These are phyloP conservation scores for Globisporangium nodosum DNA, from an alignment of 352 stramenopile species.

Conservation along the genomic window DNA sequence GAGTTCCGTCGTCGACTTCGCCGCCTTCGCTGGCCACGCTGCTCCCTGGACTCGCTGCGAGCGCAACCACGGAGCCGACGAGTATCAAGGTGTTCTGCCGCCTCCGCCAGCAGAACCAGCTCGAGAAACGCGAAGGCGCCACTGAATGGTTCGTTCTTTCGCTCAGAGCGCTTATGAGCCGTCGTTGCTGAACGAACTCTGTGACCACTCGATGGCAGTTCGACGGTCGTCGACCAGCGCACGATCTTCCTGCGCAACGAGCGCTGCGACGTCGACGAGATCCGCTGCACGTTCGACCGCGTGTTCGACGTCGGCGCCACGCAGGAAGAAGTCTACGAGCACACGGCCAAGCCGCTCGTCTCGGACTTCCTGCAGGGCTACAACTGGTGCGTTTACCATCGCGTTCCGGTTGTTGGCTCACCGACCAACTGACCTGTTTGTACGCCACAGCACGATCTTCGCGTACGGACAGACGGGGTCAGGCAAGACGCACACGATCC, in stretches of 20 bases:
- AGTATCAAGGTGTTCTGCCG: slow-evolving; percentile 79
- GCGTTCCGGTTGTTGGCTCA: neutral
- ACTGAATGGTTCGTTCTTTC: slow-evolving; percentile 36
- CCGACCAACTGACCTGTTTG: too few relatives aligned
- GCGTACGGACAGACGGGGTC: slow-evolving; percentile 17
- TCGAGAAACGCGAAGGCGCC: slow-evolving; percentile 60
- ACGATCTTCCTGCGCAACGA: slow-evolving; percentile 60
- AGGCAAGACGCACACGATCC: slow-evolving; percentile 64
- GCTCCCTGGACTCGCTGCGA: slow-evolving; percentile 2
- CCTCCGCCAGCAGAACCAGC: slow-evolving; percentile 68
- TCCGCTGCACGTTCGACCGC: slow-evolving; percentile 67
- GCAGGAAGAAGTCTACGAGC: slow-evolving; percentile 64
- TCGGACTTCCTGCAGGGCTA: slow-evolving; percentile 64
- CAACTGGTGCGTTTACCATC: slow-evolving; percentile 46
- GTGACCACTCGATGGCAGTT: slow-evolving; percentile 15
- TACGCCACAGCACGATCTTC: slow-evolving; percentile 35
- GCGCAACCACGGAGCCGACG: slow-evolving; percentile 5
- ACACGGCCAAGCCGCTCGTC: slow-evolving; percentile 59
- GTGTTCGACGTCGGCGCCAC: slow-evolving; percentile 57
- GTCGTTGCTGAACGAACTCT: neutral
- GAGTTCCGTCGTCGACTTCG: slow-evolving; percentile 1
- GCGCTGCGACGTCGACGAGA: slow-evolving; percentile 67
- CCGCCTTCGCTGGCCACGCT: neutral
- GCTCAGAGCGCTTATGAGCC: neutral
- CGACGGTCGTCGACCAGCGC: slow-evolving; percentile 48